Conservation (phyloP, 495 filamentous ascomycete genomes). For the Letharia columbiana region DNA sequence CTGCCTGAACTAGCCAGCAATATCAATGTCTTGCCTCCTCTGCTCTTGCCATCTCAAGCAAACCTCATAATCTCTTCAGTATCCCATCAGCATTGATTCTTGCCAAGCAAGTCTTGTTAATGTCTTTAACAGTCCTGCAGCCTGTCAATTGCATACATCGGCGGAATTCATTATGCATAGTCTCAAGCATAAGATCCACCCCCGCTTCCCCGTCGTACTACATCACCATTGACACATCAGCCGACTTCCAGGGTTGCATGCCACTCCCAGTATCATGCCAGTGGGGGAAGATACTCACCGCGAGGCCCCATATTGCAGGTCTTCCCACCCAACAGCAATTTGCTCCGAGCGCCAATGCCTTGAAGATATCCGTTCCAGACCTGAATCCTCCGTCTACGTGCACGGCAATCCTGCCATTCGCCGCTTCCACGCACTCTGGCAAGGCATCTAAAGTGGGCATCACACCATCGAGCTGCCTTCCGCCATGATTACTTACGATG, state of each 20-base stretch:
- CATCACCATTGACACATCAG: background rate
- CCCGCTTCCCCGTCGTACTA: slow-evolving; percentile 37
- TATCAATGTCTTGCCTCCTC: background rate
- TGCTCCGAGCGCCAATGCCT: slow-evolving; percentile 38
- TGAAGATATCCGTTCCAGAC: slow-evolving; percentile 37
- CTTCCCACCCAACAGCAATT: slow-evolving; percentile 35
- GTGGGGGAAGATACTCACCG: slow-evolving; percentile 21
- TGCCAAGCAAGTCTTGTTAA: slow-evolving; percentile 33
- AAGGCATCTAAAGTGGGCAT: slow-evolving; percentile 40
- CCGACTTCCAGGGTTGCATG: background rate
- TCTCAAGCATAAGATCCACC: slow-evolving; percentile 34
- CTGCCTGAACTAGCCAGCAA: background rate
- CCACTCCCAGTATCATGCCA: background rate
- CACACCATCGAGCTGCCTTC: slow-evolving; percentile 39
- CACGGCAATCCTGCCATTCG: slow-evolving; percentile 31
- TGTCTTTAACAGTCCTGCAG: slow-evolving; percentile 40
- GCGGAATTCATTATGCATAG: slow-evolving; percentile 42
- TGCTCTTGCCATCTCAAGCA: background rate
- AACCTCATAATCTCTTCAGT: slow-evolving; percentile 33
- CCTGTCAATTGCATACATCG: slow-evolving; percentile 45
- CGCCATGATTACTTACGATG: slow-evolving; percentile 36
- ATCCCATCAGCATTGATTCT: slow-evolving; percentile 35
- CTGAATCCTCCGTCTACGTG: slow-evolving; percentile 36
- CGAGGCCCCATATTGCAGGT: slow-evolving; percentile 36
- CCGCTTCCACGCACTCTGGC: slow-evolving; percentile 35